A percentile compares a stretch with the other conserved stretches of the same genome.
These are phyloP conservation scores for Coemansia sp. DNA, from an alignment of 192 early-diverging fungal species.

Conservation along the genomic window DNA sequence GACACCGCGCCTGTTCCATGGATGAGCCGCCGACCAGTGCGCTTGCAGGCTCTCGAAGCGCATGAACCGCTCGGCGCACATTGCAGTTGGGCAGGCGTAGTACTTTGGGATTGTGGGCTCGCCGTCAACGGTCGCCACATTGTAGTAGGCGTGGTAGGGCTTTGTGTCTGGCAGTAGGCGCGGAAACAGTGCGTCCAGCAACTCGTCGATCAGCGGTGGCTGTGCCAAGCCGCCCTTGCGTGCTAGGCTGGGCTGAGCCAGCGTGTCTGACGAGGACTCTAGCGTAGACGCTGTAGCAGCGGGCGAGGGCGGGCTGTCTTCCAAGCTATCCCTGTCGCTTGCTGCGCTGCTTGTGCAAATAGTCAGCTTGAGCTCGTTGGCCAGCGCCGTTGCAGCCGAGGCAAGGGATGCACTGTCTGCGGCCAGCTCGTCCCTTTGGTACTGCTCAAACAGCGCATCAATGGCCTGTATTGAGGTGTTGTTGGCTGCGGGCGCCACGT, in stretches of 20 bases:
- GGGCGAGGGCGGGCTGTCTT: not conserved
- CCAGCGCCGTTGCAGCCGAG: no score
- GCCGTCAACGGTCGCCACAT: constrained; percentile 36
- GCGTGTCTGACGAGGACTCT: not conserved
- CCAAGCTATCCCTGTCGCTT: not conserved
- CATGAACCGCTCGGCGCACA: constrained; percentile 15
- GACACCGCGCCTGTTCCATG: constrained; percentile 39
- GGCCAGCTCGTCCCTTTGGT: not conserved
- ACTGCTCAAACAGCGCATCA: constrained; percentile 24
- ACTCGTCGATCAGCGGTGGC: constrained; percentile 8
- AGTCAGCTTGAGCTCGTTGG: no score
- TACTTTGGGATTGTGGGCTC: constrained; percentile 17
- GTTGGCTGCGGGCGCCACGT: constrained; percentile 8
- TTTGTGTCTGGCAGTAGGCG: constrained; percentile 9
- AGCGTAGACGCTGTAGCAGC: not conserved
- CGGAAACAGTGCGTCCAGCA: constrained; percentile 29
- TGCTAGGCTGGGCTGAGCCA: not conserved
- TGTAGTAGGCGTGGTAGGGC: constrained; percentile 32
- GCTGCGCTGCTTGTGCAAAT: not conserved
- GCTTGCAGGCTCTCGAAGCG: constrained; percentile 21
- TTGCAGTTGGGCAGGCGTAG: constrained; percentile 35
- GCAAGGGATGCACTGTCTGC: no score
- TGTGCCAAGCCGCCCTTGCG: not conserved
- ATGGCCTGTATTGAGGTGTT: constrained; percentile 28
- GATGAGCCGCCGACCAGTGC: constrained; percentile 30